Conservation (phyloP, 352 stramenopile species). For the Pythium diclinum region DNA sequence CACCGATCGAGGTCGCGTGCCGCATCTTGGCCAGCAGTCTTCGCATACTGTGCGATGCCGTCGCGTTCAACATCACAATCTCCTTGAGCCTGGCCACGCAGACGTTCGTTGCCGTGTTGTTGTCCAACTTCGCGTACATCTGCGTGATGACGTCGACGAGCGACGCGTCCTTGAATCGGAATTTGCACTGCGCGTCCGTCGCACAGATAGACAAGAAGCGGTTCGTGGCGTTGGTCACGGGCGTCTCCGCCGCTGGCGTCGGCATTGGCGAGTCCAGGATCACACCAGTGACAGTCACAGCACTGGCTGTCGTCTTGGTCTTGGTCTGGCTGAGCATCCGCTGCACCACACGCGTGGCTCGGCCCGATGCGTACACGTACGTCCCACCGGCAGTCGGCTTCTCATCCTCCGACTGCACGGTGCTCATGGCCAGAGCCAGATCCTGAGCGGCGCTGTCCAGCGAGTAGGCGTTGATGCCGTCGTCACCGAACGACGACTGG, state of each 20-base stretch:
- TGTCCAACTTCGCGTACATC: background rate
- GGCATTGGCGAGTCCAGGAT: background rate
- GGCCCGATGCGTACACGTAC: background rate
- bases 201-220: background rate
- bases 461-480: background rate
- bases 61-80: too few relatives aligned
- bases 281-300: background rate
- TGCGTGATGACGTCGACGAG: background rate
- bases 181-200: background rate
- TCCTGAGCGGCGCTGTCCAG: background rate
- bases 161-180: background rate
- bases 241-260: background rate
- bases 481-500: background rate
- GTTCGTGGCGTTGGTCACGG: background rate
- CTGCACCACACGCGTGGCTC: background rate
- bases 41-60: too few relatives aligned
- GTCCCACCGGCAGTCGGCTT: background rate
- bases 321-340: background rate
- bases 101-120: too few relatives aligned
- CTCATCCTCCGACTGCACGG: background rate
- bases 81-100: too few relatives aligned
- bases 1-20: too few relatives aligned
- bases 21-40: too few relatives aligned
- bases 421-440: background rate
- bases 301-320: background rate